phyloP scores from a whole-genome alignment of 768 basidiomycete genomes.

The Agrocybe chaxingu region DNA sequence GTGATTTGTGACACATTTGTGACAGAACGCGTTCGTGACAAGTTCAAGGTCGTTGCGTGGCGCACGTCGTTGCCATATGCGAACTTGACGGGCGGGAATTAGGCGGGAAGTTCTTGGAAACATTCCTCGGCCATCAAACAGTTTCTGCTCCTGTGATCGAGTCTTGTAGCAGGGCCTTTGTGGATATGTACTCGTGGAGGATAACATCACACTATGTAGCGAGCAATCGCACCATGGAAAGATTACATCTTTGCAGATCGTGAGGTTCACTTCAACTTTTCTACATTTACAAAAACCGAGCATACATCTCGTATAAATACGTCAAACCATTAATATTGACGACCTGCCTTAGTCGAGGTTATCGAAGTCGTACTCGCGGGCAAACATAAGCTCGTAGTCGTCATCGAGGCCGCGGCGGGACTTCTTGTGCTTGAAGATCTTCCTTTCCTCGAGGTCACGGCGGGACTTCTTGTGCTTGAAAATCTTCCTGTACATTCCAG shows the following conservation, averaged over 20 bases:
- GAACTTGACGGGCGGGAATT: neutral
- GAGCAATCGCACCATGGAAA: no score
- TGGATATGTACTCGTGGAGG: no score
- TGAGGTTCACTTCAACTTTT: no score
- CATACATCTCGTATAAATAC: neutral
- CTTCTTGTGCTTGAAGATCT: slow-evolving; percentile 11
- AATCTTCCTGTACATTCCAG: slow-evolving; percentile 9
- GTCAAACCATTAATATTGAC: neutral
- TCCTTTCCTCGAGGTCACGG: neutral
- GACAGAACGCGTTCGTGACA: slow-evolving; percentile 19
- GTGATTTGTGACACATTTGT: slow-evolving; percentile 9
- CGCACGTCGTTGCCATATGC: neutral
- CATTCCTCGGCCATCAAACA: neutral
- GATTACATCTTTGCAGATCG: no score
- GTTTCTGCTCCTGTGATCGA: neutral
- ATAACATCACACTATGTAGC: no score
- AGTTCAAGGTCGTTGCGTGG: neutral
- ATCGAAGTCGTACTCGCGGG: slow-evolving; percentile 22
- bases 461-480: slow-evolving; percentile 9
- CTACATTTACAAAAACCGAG: neutral
- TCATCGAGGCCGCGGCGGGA: slow-evolving; percentile 8
- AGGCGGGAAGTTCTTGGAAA: neutral
- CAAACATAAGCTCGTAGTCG: slow-evolving; percentile 15
- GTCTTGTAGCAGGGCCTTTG: neutral
- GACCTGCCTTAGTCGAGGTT: slow-evolving; percentile 19